Evolutionary conservation across 805 yeast species (phyloP).

Genomic region (Teunomyces funiuensis): DNA sequence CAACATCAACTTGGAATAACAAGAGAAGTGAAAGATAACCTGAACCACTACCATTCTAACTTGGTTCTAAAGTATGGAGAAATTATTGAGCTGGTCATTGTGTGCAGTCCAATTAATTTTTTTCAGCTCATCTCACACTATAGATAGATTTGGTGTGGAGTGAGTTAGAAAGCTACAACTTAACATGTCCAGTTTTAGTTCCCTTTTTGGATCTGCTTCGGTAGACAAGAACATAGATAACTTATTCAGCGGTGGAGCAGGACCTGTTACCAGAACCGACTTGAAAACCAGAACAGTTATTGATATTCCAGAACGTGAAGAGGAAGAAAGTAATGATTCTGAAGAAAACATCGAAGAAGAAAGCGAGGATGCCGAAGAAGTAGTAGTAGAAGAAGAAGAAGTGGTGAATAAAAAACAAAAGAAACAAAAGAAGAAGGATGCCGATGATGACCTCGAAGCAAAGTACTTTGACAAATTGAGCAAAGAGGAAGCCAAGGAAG

Average conservation of each 20-base stretch:
- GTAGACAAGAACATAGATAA: conserved; percentile 29
- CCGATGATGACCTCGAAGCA: conserved; percentile 53
- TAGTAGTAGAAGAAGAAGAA: conserved; percentile 25
- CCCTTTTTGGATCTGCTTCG: conserved; percentile 31
- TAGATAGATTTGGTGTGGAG: background rate
- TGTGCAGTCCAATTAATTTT: conserved; percentile 1
- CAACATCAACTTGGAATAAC: too few species aligned
- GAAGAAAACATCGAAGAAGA: conserved; percentile 22
- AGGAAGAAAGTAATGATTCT: conserved; percentile 12
- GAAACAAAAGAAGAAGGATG: conserved; percentile 27
- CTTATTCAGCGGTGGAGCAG: conserved; percentile 36
- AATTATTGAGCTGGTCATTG: background rate
- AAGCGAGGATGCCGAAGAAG: conserved; percentile 13
- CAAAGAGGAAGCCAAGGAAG: conserved; percentile 31
- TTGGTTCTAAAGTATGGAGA: background rate
- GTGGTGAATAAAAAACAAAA: conserved; percentile 14
- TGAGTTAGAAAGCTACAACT: background rate
- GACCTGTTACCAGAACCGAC: conserved; percentile 46
- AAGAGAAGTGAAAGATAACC: background rate
- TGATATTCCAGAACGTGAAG: conserved; percentile 17
- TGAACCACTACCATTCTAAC: too few species aligned
- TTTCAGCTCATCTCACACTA: conserved; percentile 6
- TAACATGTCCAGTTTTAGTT: conserved; percentile 35
- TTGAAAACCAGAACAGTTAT: conserved; percentile 33
- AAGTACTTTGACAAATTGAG: conserved; percentile 52